These are phyloP conservation scores for Nannochloropsis granulata DNA, from an alignment of 108 stramenopile genomes.

Conservation along the genomic window DNA sequence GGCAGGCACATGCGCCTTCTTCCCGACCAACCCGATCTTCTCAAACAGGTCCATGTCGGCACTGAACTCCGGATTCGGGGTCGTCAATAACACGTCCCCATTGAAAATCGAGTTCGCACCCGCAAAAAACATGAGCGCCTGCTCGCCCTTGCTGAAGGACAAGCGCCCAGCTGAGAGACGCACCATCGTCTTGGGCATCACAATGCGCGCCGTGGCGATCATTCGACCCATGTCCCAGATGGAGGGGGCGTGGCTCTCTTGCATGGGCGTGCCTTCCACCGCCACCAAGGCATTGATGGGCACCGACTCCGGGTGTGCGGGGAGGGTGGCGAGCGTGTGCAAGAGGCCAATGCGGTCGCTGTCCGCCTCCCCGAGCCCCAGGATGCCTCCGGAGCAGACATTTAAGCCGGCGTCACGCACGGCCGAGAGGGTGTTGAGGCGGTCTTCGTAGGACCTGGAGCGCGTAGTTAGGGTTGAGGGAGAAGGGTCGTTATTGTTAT, in stretches of 20 bases:
- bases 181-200: slow-evolving; percentile 94
- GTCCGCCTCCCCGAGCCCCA: slow-evolving; percentile 78
- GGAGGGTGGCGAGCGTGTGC: slow-evolving; percentile 79
- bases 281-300: slow-evolving; percentile 89
- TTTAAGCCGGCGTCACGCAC: slow-evolving; percentile 88
- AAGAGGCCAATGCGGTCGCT: slow-evolving; percentile 79
- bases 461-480: background rate
- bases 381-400: slow-evolving; percentile 94
- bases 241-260: background rate
- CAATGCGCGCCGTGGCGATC: slow-evolving; percentile 92
- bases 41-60: slow-evolving; percentile 43
- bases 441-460: slow-evolving; percentile 71
- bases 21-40: too few relatives aligned
- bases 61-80: slow-evolving; percentile 81
- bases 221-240: slow-evolving; percentile 87
- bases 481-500: background rate
- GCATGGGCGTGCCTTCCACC: slow-evolving; percentile 55
- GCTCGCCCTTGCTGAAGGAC: slow-evolving; percentile 80
- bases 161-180: slow-evolving; percentile 84
- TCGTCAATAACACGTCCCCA: slow-evolving; percentile 87
- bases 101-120: slow-evolving; percentile 97
- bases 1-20: too few relatives aligned
- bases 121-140: slow-evolving; percentile 90
- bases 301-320: slow-evolving; percentile 88
- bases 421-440: slow-evolving; percentile 81